Percentiles rank a stretch among this genome's conserved stretches.
These are phyloP conservation scores for Pseudotulostoma volvatum DNA, from an alignment of 495 filamentous ascomycete species.

Conservation along the genomic window DNA sequence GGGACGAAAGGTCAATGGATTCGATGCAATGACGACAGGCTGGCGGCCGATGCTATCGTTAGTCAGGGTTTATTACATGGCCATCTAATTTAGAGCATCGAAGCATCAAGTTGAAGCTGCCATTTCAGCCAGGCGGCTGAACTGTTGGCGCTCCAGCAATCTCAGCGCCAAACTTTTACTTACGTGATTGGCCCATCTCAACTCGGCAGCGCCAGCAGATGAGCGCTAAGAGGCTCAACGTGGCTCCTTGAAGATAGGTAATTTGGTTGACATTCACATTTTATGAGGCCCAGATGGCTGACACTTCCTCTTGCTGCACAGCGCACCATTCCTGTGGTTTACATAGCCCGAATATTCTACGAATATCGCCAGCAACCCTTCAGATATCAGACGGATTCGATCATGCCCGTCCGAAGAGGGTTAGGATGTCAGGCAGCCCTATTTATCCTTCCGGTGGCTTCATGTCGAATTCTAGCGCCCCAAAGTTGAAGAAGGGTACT, in stretches of 20 bases:
- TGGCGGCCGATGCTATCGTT: neutral
- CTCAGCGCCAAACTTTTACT: neutral
- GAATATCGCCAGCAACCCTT: neutral
- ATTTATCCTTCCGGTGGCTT: conserved; percentile 8
- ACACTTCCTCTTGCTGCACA: neutral
- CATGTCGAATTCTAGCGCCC: conserved; percentile 1
- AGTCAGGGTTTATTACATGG: neutral
- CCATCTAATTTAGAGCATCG: neutral
- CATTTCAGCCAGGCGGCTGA: neutral
- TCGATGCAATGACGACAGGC: neutral
- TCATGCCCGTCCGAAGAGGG: neutral
- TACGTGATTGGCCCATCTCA: neutral
- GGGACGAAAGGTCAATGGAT: neutral
- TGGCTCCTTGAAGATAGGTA: neutral
- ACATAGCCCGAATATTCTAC: neutral
- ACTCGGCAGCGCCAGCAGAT: neutral
- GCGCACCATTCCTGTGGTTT: neutral
- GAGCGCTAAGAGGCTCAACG: conserved; percentile 1
- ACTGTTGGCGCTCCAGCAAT: neutral
- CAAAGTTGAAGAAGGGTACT: neutral
- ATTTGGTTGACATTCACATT: neutral
- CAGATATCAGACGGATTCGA: neutral
- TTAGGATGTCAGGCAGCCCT: neutral
- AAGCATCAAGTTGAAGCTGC: neutral
- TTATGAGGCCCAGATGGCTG: neutral